Conservation (phyloP, 768 basidiomycete species). For the Infundibulicybe gibba region DNA sequence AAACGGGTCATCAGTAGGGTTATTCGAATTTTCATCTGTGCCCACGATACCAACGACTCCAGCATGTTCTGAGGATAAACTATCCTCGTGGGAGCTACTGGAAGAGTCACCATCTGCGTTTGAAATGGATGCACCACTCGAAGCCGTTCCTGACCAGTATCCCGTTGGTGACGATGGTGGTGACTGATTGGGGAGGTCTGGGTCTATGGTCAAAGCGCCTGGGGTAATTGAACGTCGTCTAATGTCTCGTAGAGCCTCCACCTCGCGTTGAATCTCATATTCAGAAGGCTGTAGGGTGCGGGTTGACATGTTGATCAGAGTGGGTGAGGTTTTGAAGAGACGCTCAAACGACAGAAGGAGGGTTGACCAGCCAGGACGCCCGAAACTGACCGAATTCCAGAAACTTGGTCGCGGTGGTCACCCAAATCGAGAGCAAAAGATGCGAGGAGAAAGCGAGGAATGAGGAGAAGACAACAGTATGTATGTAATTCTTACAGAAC, state of each 20-base stretch:
- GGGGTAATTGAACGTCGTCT: conserved; percentile 80
- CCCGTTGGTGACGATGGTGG: conserved; percentile 56
- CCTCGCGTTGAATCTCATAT: conserved; percentile 84
- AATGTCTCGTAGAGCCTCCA: conserved; percentile 82
- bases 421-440: not conserved
- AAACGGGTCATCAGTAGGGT: conserved; percentile 68
- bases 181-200: conserved; percentile 81
- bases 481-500: too few relatives aligned
- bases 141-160: conserved; percentile 41
- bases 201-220: conserved; percentile 82
- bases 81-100: conserved; percentile 23
- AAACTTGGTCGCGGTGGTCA: too few relatives aligned
- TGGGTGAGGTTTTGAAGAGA: not conserved
- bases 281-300: conserved; percentile 70
- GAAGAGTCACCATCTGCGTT: conserved; percentile 40
- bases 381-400: too few relatives aligned
- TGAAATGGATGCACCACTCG: conserved; percentile 21
- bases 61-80: conserved; percentile 16
- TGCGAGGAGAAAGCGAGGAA: conserved; percentile 1
- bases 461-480: not conserved
- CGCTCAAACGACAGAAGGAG: not conserved
- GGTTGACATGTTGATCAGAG: conserved; percentile 28
- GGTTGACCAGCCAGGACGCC: conserved; percentile 1
- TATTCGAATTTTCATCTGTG: conserved; percentile 27
- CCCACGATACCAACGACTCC: conserved; percentile 13